phyloP scores from a whole-genome alignment of 768 basidiomycete species.

The Rhodosporidiobolus sp. region DNA sequence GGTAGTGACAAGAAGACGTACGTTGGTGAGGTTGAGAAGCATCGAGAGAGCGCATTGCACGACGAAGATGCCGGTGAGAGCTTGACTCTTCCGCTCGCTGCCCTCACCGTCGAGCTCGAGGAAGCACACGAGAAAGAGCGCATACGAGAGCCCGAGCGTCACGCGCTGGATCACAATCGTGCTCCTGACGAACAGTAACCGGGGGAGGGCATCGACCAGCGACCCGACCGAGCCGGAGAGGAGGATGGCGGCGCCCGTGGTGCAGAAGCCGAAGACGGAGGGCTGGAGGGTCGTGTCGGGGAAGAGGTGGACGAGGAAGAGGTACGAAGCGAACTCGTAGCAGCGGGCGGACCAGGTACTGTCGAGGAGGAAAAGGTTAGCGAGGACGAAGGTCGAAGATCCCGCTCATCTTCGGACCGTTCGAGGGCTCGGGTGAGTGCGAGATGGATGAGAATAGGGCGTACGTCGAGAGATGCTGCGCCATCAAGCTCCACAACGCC shows the following conservation, averaged over 20 bases:
- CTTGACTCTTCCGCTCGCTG: background rate
- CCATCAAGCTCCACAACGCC: slow-evolving; percentile 25
- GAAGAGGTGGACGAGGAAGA: slow-evolving; percentile 54
- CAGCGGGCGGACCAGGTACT: slow-evolving; percentile 49
- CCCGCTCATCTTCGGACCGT: background rate
- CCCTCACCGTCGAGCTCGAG: slow-evolving; percentile 4
- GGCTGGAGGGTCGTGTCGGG: slow-evolving; percentile 55
- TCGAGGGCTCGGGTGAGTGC: no score
- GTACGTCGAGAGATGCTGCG: slow-evolving; percentile 33
- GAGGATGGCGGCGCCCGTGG: slow-evolving; percentile 51
- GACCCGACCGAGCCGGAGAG: slow-evolving; percentile 53
- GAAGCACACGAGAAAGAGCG: slow-evolving; percentile 49
- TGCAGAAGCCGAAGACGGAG: slow-evolving; percentile 55
- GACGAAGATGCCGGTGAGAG: slow-evolving; percentile 11
- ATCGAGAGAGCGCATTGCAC: slow-evolving; percentile 14
- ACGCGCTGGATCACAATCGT: slow-evolving; percentile 53
- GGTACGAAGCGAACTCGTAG: slow-evolving; percentile 53
- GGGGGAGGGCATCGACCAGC: slow-evolving; percentile 52
- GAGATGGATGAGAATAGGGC: background rate
- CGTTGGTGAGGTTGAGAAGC: slow-evolving; percentile 17
- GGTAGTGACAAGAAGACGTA: background rate
- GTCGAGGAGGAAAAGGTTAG: background rate
- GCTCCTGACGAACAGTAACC: slow-evolving; percentile 51
- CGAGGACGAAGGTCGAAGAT: no score
- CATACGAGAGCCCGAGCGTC: slow-evolving; percentile 49